These are phyloP conservation scores for Phytopythium oedochilum DNA, from an alignment of 352 stramenopile genomes.

Conservation along the genomic window DNA sequence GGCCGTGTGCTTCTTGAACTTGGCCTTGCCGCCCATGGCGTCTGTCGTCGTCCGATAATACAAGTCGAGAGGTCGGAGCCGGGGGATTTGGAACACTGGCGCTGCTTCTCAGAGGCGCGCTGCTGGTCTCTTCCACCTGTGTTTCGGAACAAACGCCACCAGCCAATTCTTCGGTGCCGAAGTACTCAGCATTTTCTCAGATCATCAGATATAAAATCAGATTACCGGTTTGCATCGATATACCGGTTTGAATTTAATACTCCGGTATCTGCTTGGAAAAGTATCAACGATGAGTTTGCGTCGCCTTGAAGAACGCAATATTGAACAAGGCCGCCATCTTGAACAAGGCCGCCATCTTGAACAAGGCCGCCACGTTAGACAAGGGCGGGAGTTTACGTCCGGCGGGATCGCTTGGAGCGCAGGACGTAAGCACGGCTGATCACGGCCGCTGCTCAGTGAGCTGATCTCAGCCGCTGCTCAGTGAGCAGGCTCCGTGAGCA, in stretches of 20 bases:
- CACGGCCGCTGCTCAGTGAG: neutral
- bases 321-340: too few species aligned
- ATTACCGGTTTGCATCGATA: too few species aligned
- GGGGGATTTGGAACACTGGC: neutral
- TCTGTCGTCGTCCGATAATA: too few species aligned
- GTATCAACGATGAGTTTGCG: neutral
- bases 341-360: constrained; percentile 1
- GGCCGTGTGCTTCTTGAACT: constrained; percentile 76
- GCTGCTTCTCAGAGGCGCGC: neutral
- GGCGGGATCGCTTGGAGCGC: neutral
- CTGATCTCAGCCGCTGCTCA: neutral
- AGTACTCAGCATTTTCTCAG: neutral
- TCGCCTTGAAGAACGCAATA: constrained; percentile 9
- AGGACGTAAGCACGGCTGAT: neutral
- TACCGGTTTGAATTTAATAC: neutral
- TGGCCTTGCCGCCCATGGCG: constrained; percentile 66
- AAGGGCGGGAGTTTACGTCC: neutral
- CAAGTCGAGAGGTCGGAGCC: neutral
- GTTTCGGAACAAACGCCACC: neutral
- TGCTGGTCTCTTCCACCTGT: neutral
- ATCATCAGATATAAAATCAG: too few species aligned
- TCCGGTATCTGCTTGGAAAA: neutral
- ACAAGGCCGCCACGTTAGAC: too few species aligned
- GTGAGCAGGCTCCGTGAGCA: too few species aligned
- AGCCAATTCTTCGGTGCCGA: neutral